Percentiles rank a stretch among this genome's conserved stretches.
Evolutionary conservation across 2,329 filamentous ascomycete genomes (phyloP).

Genomic region (Monilinia polystroma): DNA sequence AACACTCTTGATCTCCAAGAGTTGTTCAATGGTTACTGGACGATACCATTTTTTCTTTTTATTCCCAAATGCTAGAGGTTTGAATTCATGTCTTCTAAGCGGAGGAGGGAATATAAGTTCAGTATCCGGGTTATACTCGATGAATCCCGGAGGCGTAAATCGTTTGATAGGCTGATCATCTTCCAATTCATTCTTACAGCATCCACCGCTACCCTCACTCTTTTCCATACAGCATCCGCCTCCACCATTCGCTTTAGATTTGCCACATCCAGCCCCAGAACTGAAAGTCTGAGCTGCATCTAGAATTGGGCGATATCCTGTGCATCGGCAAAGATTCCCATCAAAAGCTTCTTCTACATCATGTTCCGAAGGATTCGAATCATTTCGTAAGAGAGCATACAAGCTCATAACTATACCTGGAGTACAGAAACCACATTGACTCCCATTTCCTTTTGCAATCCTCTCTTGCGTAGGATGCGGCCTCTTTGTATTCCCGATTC

Average conservation of each 20-base stretch:
- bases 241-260: slow-evolving; percentile 50
- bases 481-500: slow-evolving; percentile 82
- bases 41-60: slow-evolving; percentile 93
- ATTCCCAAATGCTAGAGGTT: slow-evolving; percentile 84
- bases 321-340: slow-evolving; percentile 91
- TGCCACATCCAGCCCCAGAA: slow-evolving; percentile 48
- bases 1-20: slow-evolving; percentile 85
- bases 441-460: slow-evolving; percentile 87
- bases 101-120: slow-evolving; percentile 92
- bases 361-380: slow-evolving; percentile 70
- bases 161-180: slow-evolving; percentile 57
- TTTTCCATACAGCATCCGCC: slow-evolving; percentile 72
- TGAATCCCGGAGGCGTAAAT: slow-evolving; percentile 87
- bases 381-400: slow-evolving; percentile 88
- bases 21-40: slow-evolving; percentile 79
- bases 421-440: slow-evolving; percentile 91
- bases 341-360: slow-evolving; percentile 96
- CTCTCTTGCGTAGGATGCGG: slow-evolving; percentile 91
- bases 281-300: slow-evolving; percentile 92
- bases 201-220: slow-evolving; percentile 52
- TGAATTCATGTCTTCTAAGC: slow-evolving; percentile 78
- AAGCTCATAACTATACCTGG: slow-evolving; percentile 98
- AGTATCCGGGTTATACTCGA: slow-evolving; percentile 89
- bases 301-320: slow-evolving; percentile 89
- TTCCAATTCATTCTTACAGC: slow-evolving; percentile 62